Conservation (phyloP, 768 basidiomycete genomes). For the Lactarius hengduanensis region DNA sequence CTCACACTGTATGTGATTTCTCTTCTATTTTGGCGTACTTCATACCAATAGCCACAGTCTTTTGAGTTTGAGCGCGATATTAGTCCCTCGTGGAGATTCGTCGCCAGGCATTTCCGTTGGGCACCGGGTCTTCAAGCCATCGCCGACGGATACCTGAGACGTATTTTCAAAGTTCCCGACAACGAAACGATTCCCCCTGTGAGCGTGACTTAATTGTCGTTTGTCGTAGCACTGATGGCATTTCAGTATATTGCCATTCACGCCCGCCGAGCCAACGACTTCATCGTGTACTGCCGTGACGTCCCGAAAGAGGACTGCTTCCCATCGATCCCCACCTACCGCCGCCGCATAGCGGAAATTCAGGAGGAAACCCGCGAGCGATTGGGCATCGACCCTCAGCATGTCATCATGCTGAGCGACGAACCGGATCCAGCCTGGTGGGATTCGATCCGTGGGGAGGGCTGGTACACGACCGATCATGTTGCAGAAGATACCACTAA, state of each 20-base stretch:
- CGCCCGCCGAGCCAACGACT: constrained; percentile 22
- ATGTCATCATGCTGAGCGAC: constrained; percentile 46
- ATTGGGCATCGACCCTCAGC: constrained; percentile 35
- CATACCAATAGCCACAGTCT: constrained; percentile 31
- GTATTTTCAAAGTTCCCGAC: constrained; percentile 32
- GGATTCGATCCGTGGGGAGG: constrained; percentile 36
- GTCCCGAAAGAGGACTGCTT: constrained; percentile 39
- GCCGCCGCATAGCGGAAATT: constrained; percentile 35
- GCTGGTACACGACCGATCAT: constrained; percentile 42
- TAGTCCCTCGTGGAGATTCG: constrained; percentile 40
- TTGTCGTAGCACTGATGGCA: not conserved
- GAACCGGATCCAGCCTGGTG: constrained; percentile 43
- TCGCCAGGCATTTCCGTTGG: constrained; percentile 39
- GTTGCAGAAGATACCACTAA: constrained; percentile 36
- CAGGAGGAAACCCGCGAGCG: constrained; percentile 37
- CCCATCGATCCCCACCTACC: constrained; percentile 37
- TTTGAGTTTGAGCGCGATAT: constrained; percentile 36
- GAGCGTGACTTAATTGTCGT: constrained; percentile 21
- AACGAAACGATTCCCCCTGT: constrained; percentile 37
- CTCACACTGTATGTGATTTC: constrained; percentile 31
- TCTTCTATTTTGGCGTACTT: not conserved
- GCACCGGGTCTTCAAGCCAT: constrained; percentile 34
- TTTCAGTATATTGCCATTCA: constrained; percentile 25
- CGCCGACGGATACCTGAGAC: constrained; percentile 35
- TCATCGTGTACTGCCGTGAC: constrained; percentile 36